Evolutionary conservation across 78 protist genomes (phyloP).

Genomic region (Ministeria vibrans): DNA sequence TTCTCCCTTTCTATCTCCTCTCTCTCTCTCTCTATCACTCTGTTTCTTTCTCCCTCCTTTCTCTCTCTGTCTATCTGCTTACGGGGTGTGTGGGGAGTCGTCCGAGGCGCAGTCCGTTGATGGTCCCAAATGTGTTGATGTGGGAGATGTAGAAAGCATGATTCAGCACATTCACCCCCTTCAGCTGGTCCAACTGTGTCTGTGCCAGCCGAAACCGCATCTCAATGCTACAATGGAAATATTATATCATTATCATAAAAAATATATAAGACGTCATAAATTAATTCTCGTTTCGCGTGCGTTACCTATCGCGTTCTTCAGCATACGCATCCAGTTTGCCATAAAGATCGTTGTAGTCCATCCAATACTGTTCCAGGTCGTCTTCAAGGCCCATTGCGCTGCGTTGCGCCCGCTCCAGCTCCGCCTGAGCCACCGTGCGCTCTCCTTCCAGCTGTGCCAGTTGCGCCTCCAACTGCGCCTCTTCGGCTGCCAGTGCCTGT

Average conservation of each 20-base stretch:
- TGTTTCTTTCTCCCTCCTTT: no score
- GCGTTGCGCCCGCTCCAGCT: neutral
- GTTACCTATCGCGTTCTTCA: conserved; percentile 35
- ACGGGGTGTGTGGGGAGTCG: conserved; percentile 11
- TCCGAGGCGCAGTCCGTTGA: conserved; percentile 77
- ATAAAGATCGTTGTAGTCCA: conserved; percentile 25
- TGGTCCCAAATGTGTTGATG: conserved; percentile 80
- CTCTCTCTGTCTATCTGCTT: no score
- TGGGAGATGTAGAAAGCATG: conserved; percentile 76
- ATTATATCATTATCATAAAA: no score
- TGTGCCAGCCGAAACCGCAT: conserved; percentile 21
- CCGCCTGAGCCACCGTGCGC: neutral
- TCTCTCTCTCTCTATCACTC: no score
- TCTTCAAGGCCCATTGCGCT: neutral
- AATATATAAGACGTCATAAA: no score
- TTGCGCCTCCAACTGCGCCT: neutral
- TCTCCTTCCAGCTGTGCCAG: neutral
- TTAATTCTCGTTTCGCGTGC: no score
- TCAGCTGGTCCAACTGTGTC: conserved; percentile 45
- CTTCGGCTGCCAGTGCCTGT: neutral
- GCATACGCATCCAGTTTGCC: conserved; percentile 11
- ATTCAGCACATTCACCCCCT: conserved; percentile 65
- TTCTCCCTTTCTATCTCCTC: no score
- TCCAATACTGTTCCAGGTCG: conserved; percentile 25
- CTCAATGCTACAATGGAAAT: neutral